Base-by-base conservation (phyloP, 805 yeast genomes). In the Jamesozyma piceae region DNA sequence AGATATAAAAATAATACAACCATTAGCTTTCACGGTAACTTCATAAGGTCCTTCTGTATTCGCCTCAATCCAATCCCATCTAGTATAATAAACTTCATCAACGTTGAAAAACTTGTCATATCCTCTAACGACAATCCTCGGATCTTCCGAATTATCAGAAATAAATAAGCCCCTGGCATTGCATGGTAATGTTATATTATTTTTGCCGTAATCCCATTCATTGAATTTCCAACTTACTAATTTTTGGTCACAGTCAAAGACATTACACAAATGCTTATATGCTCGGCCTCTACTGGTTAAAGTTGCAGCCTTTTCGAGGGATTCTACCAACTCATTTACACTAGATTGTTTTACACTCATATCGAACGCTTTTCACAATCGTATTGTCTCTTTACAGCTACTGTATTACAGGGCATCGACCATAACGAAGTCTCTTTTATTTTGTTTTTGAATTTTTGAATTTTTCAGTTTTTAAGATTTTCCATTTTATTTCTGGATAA, bases 81-180 rank as follows among this genome's bases (percentile, higher is more conserved):
- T 72, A 0, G 95, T 81, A 5, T 49, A 48, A 0, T 63, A 49
- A 1, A 73, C 69, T 58, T 92, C 98, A 47, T 70, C 75, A 3
- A 87, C 67, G 56, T 84, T 90, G 73, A 87, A 92, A 62, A 92
- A 92, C 64, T 92, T 92, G 62, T 92, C 92, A 59, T 92, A 92
- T 0, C 99, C 98, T 51, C 99, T 68, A 1, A 80, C 78, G 2
- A 77, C 78, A 19, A 92, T 82, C 26, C 47, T 51, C 5, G 64
- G 63, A 46, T 57, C 48, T 1, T 52, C 49, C 1, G 51, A 49
- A 14, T 63, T 65, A 6, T 67, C 65, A 11, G 63, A 60, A 4
- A 65, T 82, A 60, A 90, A 90, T 14, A 90, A 60, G 0, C 98
- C 98, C 43, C 98, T 71, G 0, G 97, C 95, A 40, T 77, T 65